Base-by-base conservation (phyloP, 169 alveolate species). In the Plasmodium sp. region DNA sequence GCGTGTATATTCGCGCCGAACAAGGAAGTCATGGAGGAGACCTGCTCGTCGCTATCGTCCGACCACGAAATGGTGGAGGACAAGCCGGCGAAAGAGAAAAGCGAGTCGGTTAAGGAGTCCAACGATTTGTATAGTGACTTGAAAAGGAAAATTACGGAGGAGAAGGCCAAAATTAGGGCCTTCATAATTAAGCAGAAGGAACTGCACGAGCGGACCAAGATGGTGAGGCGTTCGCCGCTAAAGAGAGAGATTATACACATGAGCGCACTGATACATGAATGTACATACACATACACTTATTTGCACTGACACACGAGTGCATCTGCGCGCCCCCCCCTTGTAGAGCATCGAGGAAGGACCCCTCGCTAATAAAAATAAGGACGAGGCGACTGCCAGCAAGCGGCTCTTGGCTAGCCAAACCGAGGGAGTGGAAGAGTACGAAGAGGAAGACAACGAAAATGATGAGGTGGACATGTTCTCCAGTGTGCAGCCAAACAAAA, bases 181-280 rank as follows among this genome's bases (percentile, higher is more conserved):
- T 84, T 95, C 81, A 95, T 96, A 93, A 75, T 96, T 48, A 95
- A 95, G 48, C 95, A 95, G 92, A 92, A 95, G 62, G 96, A 94
- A 81, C 93, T 94, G 39, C 95, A 96, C 83, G 94, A 94, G 56
- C 82, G 96, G 54, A 79, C 22, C 22, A 56, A 81, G n/a, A 93
- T 84, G 83, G 96, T 90, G 83, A 92, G 41, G 22, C 48, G 10
- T 84, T 79, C 73, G 22, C 9, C 33, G 18, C n/a, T 22, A 22
- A 22, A 22, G 18, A 43, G 1, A 6, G 27, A 39, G 48, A 39
- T 14, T n/a, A 83, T 43, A 62, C 31, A 54, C 54, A 27, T 83
- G 18, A 54, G 41, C 27, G 27, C 27, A 22, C 27, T 22, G 27
- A 22, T 22, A 22, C 27, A 22, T 22, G 27, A 22, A 22, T 22